Evolutionary conservation across 768 basidiomycete genomes (phyloP), one percentile per base, ranked within the genome.

Genomic region (Termitomyces eurrhizus): DNA sequence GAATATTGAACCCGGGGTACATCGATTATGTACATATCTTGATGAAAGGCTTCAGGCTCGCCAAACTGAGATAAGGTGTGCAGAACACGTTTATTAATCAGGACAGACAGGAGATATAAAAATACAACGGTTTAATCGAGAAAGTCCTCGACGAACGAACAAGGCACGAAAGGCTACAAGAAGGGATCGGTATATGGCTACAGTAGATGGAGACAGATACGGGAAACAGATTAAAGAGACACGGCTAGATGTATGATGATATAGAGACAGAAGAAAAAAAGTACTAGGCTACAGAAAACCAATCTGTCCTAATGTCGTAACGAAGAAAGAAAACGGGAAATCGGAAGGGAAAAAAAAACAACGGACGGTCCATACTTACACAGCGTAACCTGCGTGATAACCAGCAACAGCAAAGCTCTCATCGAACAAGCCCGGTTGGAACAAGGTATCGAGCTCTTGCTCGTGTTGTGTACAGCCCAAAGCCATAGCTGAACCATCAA

Each of bases 141-240:
- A 29, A 12, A 29, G 39, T 26, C 39, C 18, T 18, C 16, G 41
- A 54, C 46, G 33, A 55, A 42, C 24, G 4, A 57, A 50, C 24
- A 26, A 39, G 33, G 26, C n/a, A 42, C 11, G 35, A 44, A 59
- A 39, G 56, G 62, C 58, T 62, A 62, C 62, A 62, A n/a, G 32
- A 58, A 39, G 53, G 39, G 37, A 50, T 48, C 54, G 50, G 61
- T 58, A 59, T 62, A 62, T 51, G 54, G 62, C 62, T 62, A 62
- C 62, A 62, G 48, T 51, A 39, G 41, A 14, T n/a, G 21, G 29
- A 26, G 53, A 29, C 11, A 41, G 12, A 49, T 29, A 46, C 24
- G 52, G 24, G 26, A 53, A 48, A 35, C 26, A 32, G 29, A 54
- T 54, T 54, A 54, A 54, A 46, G 36, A 42, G 39, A 18, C 29